Base-by-base conservation (phyloP, 371 early-diverging fungal genomes). In the Mucor plumbeus region DNA sequence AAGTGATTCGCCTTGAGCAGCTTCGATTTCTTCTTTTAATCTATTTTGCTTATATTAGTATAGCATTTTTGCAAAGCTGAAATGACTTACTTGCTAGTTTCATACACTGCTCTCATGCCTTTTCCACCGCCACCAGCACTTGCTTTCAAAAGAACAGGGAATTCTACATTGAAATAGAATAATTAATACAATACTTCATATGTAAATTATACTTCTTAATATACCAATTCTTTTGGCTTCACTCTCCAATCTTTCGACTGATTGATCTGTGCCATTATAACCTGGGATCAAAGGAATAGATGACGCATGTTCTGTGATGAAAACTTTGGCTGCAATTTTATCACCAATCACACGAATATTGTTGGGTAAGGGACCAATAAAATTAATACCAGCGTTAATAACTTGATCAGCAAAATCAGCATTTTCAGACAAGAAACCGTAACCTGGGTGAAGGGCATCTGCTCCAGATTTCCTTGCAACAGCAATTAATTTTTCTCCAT, bases 311-410 rank as follows among this genome's bases (percentile, higher is more conserved):
- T 72, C 44, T n/a, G 41, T 67, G 47, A 82, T 78, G 43, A 80
- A 82, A 10, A 68, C 56, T 73, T 92, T 90, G 71, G 96, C 96
- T 66, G 94, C 91, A 69, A 91, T 92, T 87, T 98, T 98, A 85
- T 96, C 96, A 65, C 98, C 98, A 92, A 98, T 95, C 40, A 87
- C 86, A 10, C 90, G 89, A 86, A 98, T 97, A 41, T 95, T 89
- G 44, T 85, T 77, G 59, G 87, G 87, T 3, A 78, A 77, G 35
- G 95, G 95, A 10, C 95, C 95, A 68, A 94, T 94, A 68, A 94
- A 94, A 40, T 82, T 76, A 38, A 93, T 89, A 21, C 90, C 90
- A 7, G 81, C 86, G 6, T 83, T 74, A 44, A 85, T 85, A 38
- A 94, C 85, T 41, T 84, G 79, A 72, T 90, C 81, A 33, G 90